Evolutionary conservation across 2,329 filamentous ascomycete species (phyloP), one percentile per base, ranked within the genome.

Genomic region (Hypocrella siamensis): DNA sequence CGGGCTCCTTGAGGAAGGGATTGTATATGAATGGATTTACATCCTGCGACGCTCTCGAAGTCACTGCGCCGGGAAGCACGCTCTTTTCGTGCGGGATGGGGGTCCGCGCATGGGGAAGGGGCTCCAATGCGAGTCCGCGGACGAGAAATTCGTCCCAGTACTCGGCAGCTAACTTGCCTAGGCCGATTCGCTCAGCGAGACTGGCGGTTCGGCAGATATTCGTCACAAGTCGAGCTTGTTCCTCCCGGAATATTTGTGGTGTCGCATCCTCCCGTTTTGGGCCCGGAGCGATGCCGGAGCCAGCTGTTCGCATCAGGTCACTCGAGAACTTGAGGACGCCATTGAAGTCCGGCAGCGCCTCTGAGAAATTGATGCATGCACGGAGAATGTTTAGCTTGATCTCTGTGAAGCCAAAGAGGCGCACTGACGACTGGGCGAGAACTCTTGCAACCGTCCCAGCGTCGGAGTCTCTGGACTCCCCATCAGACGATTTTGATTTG

Each of bases 81-180:
- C 57, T 67, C 38, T 61, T 69, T 2, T 65, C 60, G 45, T 85
- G 80, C 5, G 77, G 65, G 31, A 82, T 67, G 0, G 82, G 77
- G 12, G 67, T 66, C 40, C 70, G 67, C 9, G 67, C 65, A 26
- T 61, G 55, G 8, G 74, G 60, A 24, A 72, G 53, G 17, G 79
- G 62, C 31, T 85, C 71, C 27, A 93, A 60, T 33, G 76, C 70
- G 42, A 93, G 61, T 39, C 75, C 75, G 31, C 90, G 75, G 29
- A 98, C 68, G 7, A 98, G 62, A 44, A 96, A 96, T 46, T 93
- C 84, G 51, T 98, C 90, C 90, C 90, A 98, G 49, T 94, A 98
- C 42, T 90, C 80, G 5, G 84, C 85, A 32, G 75, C 67, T 26
- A 88, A 55, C 34, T 78, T 58, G 5, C 67, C 60, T 18, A 85